Evolutionary conservation across 108 stramenopile genomes (phyloP).

Genomic region (Phaeodactylum tricornutum): DNA sequence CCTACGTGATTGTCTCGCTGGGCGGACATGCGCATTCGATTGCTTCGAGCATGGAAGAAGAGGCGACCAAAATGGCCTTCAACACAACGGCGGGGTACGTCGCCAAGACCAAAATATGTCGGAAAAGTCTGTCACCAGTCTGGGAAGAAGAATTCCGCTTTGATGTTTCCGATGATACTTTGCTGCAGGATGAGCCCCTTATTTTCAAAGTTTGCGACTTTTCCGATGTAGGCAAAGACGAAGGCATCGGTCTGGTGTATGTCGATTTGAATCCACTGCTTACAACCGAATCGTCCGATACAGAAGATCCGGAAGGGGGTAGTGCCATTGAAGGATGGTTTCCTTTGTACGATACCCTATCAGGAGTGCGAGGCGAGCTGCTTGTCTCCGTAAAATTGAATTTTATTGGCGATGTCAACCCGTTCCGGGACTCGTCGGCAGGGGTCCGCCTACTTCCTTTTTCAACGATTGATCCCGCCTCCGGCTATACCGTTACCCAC

Average conservation of each 20-base stretch:
- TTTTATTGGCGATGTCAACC: constrained; percentile 93
- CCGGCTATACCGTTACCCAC: constrained; percentile 62
- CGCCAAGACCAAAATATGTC: constrained; percentile 67
- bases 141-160: constrained; percentile 95
- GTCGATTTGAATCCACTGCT: constrained; percentile 94
- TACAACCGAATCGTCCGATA: constrained; percentile 56
- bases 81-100: constrained; percentile 52
- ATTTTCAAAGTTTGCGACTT: constrained; percentile 88
- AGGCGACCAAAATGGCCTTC: neutral
- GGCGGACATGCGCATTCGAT: constrained; percentile 39
- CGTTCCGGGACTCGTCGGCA: constrained; percentile 90
- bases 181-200: constrained; percentile 94
- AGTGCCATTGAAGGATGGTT: constrained; percentile 86
- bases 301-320: constrained; percentile 11
- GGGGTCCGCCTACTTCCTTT: constrained; percentile 93
- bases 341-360: constrained; percentile 89
- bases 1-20: constrained; percentile 48
- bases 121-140: constrained; percentile 63
- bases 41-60: constrained; percentile 38
- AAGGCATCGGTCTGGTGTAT: constrained; percentile 84
- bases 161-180: constrained; percentile 90
- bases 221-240: constrained; percentile 14
- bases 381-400: constrained; percentile 79
- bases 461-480: constrained; percentile 72
- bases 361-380: constrained; percentile 85